Evolutionary conservation across 768 basidiomycete species (phyloP).

Genomic region (Suillus luteus): DNA sequence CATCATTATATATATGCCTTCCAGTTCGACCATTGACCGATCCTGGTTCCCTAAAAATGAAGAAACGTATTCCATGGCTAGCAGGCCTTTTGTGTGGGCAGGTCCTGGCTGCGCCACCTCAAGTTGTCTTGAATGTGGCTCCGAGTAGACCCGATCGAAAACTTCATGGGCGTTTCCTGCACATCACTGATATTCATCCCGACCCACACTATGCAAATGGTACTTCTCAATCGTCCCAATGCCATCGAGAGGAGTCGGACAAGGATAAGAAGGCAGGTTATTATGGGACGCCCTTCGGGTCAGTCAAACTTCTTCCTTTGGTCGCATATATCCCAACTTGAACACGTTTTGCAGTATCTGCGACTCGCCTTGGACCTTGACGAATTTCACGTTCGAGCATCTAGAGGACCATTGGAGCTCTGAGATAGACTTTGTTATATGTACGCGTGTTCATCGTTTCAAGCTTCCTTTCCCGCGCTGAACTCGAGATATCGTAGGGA

Average conservation of each 20-base stretch:
- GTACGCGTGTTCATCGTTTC: constrained; percentile 41
- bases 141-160: constrained; percentile 33
- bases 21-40: background rate
- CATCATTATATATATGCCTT: background rate
- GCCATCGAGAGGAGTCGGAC: constrained; percentile 62
- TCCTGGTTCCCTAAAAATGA: constrained; percentile 1
- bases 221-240: constrained; percentile 59
- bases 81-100: constrained; percentile 12
- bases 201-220: constrained; percentile 63
- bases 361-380: constrained; percentile 78
- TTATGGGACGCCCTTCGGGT: constrained; percentile 74
- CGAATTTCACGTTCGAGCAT: constrained; percentile 81
- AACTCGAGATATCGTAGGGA: constrained; percentile 48
- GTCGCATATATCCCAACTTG: constrained; percentile 1
- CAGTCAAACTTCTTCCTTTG: constrained; percentile 27
- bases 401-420: constrained; percentile 77
- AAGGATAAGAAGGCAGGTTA: constrained; percentile 56
- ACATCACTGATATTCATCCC: constrained; percentile 85
- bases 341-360: constrained; percentile 47
- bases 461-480: constrained; percentile 2
- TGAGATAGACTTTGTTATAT: constrained; percentile 90
- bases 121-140: constrained; percentile 39
- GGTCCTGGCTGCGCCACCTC: constrained; percentile 39
- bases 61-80: constrained; percentile 5
- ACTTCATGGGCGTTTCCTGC: constrained; percentile 73